These are phyloP conservation scores for Angomonas deanei DNA, from an alignment of 208 protist species.

Conservation along the genomic window DNA sequence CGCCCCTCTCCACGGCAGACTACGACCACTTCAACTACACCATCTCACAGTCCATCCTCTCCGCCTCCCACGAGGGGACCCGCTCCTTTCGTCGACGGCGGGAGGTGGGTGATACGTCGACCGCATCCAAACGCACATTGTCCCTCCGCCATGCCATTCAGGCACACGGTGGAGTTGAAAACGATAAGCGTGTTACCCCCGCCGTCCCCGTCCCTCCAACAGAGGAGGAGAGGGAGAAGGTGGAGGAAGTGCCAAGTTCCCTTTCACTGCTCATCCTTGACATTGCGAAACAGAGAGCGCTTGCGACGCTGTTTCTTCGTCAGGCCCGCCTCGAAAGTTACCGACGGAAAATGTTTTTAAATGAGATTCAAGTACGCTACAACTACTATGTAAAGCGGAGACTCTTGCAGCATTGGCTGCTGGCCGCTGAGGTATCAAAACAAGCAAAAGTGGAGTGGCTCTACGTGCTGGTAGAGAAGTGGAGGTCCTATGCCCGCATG, in stretches of 20 bases:
- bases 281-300: conserved; percentile 40
- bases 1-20: conserved; percentile 12
- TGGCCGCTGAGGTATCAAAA: not conserved
- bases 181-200: not conserved
- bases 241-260: conserved; percentile 17
- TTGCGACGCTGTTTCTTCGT: conserved; percentile 52
- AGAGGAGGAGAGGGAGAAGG: not conserved
- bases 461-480: not conserved
- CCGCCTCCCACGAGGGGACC: not conserved
- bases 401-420: conserved; percentile 29
- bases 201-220: not conserved
- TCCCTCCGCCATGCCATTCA: not conserved
- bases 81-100: too few relatives aligned
- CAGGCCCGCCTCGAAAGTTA: conserved; percentile 43
- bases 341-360: conserved; percentile 15
- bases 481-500: not conserved
- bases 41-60: conserved; percentile 18
- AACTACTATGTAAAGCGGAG: conserved; percentile 52
- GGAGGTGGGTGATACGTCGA: too few relatives aligned
- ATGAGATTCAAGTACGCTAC: conserved; percentile 46
- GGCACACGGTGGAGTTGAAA: not conserved
- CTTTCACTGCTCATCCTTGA: conserved; percentile 60
- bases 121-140: too few relatives aligned
- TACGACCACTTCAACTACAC: conserved; percentile 19
- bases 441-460: not conserved